A percentile compares a stretch with the other conserved stretches of the same genome.
Conservation (phyloP, 2,329 filamentous ascomycete genomes). For the Colletotrichum sp. region DNA sequence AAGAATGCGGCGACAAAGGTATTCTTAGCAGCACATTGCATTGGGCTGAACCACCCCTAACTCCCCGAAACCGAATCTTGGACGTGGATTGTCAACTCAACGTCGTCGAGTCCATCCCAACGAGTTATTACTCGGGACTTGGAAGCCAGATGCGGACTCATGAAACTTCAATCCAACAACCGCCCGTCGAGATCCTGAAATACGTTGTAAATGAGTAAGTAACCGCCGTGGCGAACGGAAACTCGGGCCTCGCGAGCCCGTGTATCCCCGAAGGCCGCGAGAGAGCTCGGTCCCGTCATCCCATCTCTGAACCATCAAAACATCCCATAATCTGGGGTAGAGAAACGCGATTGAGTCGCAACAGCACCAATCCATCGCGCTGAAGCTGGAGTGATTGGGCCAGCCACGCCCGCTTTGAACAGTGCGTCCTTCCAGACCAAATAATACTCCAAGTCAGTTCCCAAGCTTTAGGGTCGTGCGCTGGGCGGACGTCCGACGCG, state of each 20-base stretch:
- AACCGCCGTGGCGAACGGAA: not conserved
- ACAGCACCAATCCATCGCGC: not conserved
- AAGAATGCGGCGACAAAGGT: not conserved
- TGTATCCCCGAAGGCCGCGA: not conserved
- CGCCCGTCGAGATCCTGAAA: not conserved
- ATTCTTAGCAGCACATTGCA: not conserved
- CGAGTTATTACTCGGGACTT: not conserved
- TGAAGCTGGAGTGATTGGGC: not conserved
- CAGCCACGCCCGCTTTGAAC: not conserved
- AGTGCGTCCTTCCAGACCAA: not conserved
- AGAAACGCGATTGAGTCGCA: not conserved
- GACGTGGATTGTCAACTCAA: not conserved
- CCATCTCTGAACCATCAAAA: not conserved
- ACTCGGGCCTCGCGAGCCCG: not conserved
- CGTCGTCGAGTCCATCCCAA: not conserved
- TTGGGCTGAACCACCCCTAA: not conserved
- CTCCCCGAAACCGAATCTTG: not conserved
- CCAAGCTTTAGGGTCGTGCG: not conserved
- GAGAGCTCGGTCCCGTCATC: not conserved
- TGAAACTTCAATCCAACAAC: not conserved
- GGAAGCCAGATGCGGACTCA: not conserved
- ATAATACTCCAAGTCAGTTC: not conserved
- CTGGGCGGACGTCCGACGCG: slow-evolving; percentile 7
- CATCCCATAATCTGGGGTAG: not conserved
- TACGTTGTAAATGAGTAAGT: not conserved